These are phyloP conservation scores for Bondarzewia mesenterica DNA, from an alignment of 1,284 basidiomycete genomes.

Conservation along the genomic window DNA sequence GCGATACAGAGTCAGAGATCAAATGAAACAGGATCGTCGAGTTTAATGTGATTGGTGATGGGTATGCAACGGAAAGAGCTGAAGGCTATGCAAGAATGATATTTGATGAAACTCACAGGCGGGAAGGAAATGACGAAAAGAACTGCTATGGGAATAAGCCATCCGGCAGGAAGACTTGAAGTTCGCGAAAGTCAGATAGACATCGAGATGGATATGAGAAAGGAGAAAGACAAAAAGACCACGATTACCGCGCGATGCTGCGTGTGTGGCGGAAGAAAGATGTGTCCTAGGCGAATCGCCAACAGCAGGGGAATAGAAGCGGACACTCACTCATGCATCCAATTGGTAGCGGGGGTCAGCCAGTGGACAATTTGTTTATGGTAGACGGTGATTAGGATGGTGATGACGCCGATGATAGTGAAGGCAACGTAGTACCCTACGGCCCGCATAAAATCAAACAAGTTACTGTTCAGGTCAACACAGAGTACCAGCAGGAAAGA, in stretches of 20 bases:
- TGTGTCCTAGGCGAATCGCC: too few species aligned
- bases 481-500: background rate
- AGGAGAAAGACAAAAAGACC: too few species aligned
- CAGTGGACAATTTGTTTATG: conserved; percentile 48
- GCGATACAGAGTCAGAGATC: conserved; percentile 8
- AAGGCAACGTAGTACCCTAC: conserved; percentile 28
- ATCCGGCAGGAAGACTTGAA: conserved; percentile 41
- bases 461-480: background rate
- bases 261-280: too few species aligned
- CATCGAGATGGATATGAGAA: conserved; percentile 32
- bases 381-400: conserved; percentile 48
- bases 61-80: too few species aligned
- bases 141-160: conserved; percentile 77
- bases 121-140: conserved; percentile 75
- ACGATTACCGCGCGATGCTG: too few species aligned
- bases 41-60: too few species aligned
- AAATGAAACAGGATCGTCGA: background rate
- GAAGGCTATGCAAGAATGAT: too few species aligned
- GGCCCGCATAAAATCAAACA: background rate
- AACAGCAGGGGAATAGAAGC: too few species aligned
- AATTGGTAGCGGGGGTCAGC: conserved; percentile 46
- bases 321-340: conserved; percentile 36
- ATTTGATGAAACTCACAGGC: conserved; percentile 46
- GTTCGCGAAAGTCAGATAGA: conserved; percentile 15
- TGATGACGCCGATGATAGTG: conserved; percentile 26